phyloP scores from a whole-genome alignment of 139 green algal species.

The Closterium sp. region DNA sequence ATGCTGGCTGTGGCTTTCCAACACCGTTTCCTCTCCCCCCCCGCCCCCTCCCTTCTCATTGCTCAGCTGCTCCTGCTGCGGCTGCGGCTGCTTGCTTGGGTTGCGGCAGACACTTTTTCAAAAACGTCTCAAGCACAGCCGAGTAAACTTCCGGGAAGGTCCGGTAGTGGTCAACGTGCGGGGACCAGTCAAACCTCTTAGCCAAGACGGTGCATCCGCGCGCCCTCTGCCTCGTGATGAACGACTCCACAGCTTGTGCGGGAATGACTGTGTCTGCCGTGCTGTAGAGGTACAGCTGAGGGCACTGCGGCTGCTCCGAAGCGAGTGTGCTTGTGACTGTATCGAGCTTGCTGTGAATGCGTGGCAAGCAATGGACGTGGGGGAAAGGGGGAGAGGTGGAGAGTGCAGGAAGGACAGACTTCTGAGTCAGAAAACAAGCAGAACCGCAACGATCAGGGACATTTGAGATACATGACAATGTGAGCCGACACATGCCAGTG shows the following conservation, averaged over 20 bases:
- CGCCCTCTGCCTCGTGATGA: slow-evolving; percentile 28
- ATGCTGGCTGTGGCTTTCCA: no score
- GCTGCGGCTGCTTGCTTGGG: background rate
- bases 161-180: slow-evolving; percentile 50
- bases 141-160: slow-evolving; percentile 41
- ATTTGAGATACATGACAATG: background rate
- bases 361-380: no score
- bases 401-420: background rate
- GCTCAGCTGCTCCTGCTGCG: no score
- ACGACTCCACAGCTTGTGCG: slow-evolving; percentile 23
- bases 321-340: slow-evolving; percentile 42
- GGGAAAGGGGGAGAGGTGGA: background rate
- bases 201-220: slow-evolving; percentile 9
- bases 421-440: background rate
- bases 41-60: no score
- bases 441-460: background rate
- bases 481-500: background rate
- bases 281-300: slow-evolving; percentile 53
- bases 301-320: slow-evolving; percentile 26
- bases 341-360: slow-evolving; percentile 9
- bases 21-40: no score
- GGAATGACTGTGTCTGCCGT: slow-evolving; percentile 40
- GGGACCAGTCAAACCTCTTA: slow-evolving; percentile 13
- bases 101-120: slow-evolving; percentile 31
- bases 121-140: slow-evolving; percentile 18